Evolutionary conservation across 2,329 filamentous ascomycete species (phyloP), one percentile per base, ranked within the genome.

Genomic region (Nigrospora osmanthi): DNA sequence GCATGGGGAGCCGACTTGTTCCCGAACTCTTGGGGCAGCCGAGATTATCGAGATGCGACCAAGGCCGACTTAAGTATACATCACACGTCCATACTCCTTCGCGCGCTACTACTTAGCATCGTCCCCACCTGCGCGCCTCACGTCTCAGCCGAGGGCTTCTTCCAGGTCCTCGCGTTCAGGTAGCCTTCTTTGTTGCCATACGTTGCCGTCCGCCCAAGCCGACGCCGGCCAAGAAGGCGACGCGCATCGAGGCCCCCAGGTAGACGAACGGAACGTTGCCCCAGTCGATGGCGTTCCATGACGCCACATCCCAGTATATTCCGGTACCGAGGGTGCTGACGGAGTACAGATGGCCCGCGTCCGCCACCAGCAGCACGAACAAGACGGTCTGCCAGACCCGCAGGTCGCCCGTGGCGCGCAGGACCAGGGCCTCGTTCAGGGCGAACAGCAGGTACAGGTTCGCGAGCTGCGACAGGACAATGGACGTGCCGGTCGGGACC

Each of bases 401-500:
- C 32, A 83, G 58, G 65, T 89, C 81, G 41, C 69, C 67, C 7
- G 86, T 87, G 14, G 77, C 72, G 36, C 87, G 81, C 51, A 91
- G 72, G 12, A 91, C 81, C 19, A 89, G 65, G 2, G 84, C 85
- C 66, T 93, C 86, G 66, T 85, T 88, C 56, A 91, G 65, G 45
- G 84, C 80, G 62, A 90, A 87, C 47, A 87, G 76, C 35, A 90
- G 63, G 66, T 90, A 91, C 50, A 90, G 70, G 63, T 89, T 90
- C 37, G 83, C 84, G 31, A 91, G 75, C 66, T 91, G 87, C 15
- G 81, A 80, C 55, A 90, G 70, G 35, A 80, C 80, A 47, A 89
- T 78, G 11, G 78, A 75, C 1, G 83, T 85, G 35, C 73, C 75
- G 33, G 75, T 65, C 2, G 84, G 78, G 7, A 83, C 62, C 19